phyloP scores from a whole-genome alignment of 1,139 yeast species.

The Saccharomyces hybrid region DNA sequence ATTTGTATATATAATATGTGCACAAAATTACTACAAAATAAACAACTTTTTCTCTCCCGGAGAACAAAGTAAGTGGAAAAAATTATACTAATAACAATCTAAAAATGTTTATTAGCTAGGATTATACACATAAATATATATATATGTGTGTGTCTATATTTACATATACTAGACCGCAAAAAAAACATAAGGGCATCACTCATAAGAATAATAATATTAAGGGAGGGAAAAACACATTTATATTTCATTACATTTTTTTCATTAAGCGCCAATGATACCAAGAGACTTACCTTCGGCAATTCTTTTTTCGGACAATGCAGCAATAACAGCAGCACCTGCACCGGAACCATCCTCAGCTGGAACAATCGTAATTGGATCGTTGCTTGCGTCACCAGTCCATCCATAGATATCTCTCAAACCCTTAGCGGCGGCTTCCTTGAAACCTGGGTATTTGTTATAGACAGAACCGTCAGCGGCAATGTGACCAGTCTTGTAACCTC shows the following conservation, averaged over 20 bases:
- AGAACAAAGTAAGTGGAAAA: background rate
- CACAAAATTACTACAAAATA: background rate
- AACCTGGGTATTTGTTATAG: constrained; percentile 84
- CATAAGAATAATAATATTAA: background rate
- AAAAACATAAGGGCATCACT: background rate
- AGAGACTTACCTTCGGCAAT: constrained; percentile 63
- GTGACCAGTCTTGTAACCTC: constrained; percentile 68
- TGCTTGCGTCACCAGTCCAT: constrained; percentile 46
- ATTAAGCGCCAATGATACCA: constrained; percentile 39
- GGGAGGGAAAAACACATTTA: background rate
- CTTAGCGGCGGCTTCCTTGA: constrained; percentile 80
- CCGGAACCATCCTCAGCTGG: constrained; percentile 98
- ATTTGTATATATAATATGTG: background rate
- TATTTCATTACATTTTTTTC: background rate
- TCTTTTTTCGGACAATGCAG: constrained; percentile 84
- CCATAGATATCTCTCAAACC: constrained; percentile 85
- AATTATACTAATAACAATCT: background rate
- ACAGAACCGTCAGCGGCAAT: constrained; percentile 98
- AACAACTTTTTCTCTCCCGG: background rate
- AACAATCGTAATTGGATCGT: constrained; percentile 67
- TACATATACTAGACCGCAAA: background rate
- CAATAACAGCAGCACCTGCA: constrained; percentile 96
- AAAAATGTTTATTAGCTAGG: background rate
- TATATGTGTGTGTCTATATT: background rate
- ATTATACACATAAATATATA: background rate